Evolutionary conservation across 805 yeast species (phyloP).

Genomic region (Ogataea neopini): DNA sequence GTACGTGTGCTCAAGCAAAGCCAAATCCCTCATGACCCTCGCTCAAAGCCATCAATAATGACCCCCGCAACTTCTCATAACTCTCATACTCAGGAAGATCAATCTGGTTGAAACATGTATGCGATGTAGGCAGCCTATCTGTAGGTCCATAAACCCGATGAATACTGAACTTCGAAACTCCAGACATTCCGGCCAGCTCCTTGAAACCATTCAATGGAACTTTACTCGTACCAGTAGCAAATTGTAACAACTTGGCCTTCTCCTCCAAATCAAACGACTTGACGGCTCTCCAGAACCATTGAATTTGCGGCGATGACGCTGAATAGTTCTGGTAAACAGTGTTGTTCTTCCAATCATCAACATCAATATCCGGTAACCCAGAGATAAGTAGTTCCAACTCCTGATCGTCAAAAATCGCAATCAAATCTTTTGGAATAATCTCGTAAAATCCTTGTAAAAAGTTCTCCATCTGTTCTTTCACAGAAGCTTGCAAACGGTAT

Average conservation of each 20-base stretch:
- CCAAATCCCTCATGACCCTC: constrained; percentile 98
- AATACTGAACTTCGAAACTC: constrained; percentile 81
- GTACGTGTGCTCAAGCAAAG: constrained; percentile 52
- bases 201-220: constrained; percentile 95
- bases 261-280: constrained; percentile 92
- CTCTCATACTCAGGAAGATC: constrained; percentile 91
- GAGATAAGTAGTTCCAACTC: constrained; percentile 90
- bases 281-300: constrained; percentile 98
- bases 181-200: constrained; percentile 84
- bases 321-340: constrained; percentile 80
- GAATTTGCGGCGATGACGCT: constrained; percentile 80
- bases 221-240: constrained; percentile 95
- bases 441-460: constrained; percentile 88
- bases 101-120: constrained; percentile 94
- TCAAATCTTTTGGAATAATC: constrained; percentile 78
- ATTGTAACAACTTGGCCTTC: constrained; percentile 89
- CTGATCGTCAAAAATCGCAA: constrained; percentile 90
- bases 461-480: constrained; percentile 82
- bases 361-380: constrained; percentile 95
- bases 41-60: constrained; percentile 78
- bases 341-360: constrained; percentile 92
- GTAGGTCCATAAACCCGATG: constrained; percentile 85
- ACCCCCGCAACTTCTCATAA: constrained; percentile 81
- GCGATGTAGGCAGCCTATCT: constrained; percentile 91
- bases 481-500: constrained; percentile 79